phyloP scores from a whole-genome alignment of 1,284 basidiomycete species.

The Salmacisia buchloeana region DNA sequence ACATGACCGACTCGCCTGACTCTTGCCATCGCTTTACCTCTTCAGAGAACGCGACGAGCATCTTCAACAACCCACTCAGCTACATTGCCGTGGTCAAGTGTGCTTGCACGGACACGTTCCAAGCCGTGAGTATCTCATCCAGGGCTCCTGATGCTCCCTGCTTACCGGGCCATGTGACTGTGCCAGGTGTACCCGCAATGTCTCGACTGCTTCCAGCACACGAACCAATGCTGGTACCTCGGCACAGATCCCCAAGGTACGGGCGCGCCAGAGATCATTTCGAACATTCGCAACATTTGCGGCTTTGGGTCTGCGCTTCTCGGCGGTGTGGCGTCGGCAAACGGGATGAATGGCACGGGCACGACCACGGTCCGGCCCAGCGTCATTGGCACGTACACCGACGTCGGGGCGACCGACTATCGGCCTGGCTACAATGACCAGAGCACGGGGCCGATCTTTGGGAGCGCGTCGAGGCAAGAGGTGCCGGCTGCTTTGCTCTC shows the following conservation, averaged over 20 bases:
- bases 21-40: no score
- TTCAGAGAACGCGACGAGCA: conserved; percentile 25
- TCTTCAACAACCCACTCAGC: conserved; percentile 34
- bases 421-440: not conserved
- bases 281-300: conserved; percentile 36
- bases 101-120: conserved; percentile 64
- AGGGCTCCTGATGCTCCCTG: no score
- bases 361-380: conserved; percentile 11
- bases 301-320: conserved; percentile 28
- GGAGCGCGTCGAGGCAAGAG: no score
- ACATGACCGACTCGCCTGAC: not conserved
- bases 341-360: conserved; percentile 17
- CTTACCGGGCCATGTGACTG: no score
- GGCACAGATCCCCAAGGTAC: conserved; percentile 39
- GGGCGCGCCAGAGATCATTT: conserved; percentile 25
- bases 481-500: no score
- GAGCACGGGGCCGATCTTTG: not conserved
- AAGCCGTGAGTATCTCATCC: conserved; percentile 50
- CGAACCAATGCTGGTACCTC: conserved; percentile 21
- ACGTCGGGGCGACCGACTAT: conserved; percentile 22
- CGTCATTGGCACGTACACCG: conserved; percentile 18
- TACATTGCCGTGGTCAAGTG: conserved; percentile 59
- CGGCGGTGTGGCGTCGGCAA: conserved; percentile 28
- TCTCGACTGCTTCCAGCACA: conserved; percentile 57
- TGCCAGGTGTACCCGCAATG: conserved; percentile 62